These are phyloP conservation scores for Cutaneotrichosporon sp. DNA, from an alignment of 1,284 basidiomycete species.

Conservation along the genomic window DNA sequence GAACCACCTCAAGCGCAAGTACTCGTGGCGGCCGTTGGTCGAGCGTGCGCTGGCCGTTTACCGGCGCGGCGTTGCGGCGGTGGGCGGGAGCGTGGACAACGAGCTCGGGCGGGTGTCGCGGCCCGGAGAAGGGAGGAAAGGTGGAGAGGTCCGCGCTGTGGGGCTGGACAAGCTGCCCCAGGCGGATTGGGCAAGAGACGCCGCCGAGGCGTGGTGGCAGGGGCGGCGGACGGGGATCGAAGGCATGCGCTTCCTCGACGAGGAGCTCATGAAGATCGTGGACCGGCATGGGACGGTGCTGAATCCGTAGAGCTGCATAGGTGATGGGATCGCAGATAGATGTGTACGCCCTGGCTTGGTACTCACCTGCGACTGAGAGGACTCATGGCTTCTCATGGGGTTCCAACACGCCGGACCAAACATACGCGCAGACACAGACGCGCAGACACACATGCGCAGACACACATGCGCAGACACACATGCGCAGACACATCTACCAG, in stretches of 20 bases:
- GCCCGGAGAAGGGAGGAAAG: neutral
- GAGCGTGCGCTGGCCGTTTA: conserved; percentile 3
- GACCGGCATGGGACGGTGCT: neutral
- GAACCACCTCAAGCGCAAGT: conserved; percentile 13
- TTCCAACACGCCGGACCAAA: too few relatives aligned
- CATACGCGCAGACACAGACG: too few relatives aligned
- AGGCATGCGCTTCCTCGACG: conserved; percentile 12
- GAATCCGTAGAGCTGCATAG: neutral
- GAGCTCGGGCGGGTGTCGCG: neutral
- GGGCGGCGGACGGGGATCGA: neutral
- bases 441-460: too few relatives aligned
- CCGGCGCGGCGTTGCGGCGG: neutral
- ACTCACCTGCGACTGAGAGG: too few relatives aligned
- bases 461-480: too few relatives aligned
- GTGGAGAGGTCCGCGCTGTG: neutral
- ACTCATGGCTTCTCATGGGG: too few relatives aligned
- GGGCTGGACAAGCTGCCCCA: conserved; percentile 9
- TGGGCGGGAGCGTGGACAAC: neutral
- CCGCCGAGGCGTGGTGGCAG: conserved; percentile 8
- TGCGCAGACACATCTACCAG: too few relatives aligned
- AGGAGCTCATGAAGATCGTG: conserved; percentile 4
- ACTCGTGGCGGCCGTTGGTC: conserved; percentile 11
- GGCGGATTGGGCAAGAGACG: neutral
- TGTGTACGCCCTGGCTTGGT: too few relatives aligned
- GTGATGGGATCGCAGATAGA: neutral